Evolutionary conservation across 2,329 filamentous ascomycete species (phyloP).

Genomic region (Scedosporium apiospermum): DNA sequence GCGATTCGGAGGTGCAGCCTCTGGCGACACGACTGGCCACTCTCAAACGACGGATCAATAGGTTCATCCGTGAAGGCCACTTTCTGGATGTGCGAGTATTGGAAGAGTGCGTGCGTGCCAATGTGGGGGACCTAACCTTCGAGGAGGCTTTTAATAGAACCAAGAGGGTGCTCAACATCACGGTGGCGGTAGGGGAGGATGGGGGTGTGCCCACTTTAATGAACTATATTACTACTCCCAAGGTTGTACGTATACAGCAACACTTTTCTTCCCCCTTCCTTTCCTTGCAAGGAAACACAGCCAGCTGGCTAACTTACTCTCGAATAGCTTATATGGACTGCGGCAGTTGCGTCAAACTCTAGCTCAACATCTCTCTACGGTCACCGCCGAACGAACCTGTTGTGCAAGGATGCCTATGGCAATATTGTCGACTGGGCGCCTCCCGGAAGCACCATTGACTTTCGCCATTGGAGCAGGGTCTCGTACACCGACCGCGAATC

Average conservation of each 20-base stretch:
- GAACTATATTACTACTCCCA: slow-evolving; percentile 87
- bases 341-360: slow-evolving; percentile 67
- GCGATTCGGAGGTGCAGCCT: slow-evolving; percentile 20
- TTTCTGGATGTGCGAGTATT: slow-evolving; percentile 75
- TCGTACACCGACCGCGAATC: slow-evolving; percentile 57
- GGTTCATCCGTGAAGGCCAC: slow-evolving; percentile 69
- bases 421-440: slow-evolving; percentile 62
- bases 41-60: slow-evolving; percentile 52
- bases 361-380: slow-evolving; percentile 56
- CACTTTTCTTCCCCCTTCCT: not conserved
- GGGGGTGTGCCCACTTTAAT: slow-evolving; percentile 74
- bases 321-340: slow-evolving; percentile 64
- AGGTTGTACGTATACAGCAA: slow-evolving; percentile 60
- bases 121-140: slow-evolving; percentile 84
- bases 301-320: slow-evolving; percentile 4
- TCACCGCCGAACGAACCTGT: slow-evolving; percentile 52
- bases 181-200: slow-evolving; percentile 65
- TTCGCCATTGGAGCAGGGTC: slow-evolving; percentile 58
- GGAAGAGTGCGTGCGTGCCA: slow-evolving; percentile 73
- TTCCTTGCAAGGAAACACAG: not conserved
- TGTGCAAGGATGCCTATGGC: slow-evolving; percentile 69
- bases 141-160: slow-evolving; percentile 84
- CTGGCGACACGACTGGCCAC: slow-evolving; percentile 43
- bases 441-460: slow-evolving; percentile 44
- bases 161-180: slow-evolving; percentile 85